phyloP scores from a whole-genome alignment of 345 rosid species.

The Euphorbia lathyris region DNA sequence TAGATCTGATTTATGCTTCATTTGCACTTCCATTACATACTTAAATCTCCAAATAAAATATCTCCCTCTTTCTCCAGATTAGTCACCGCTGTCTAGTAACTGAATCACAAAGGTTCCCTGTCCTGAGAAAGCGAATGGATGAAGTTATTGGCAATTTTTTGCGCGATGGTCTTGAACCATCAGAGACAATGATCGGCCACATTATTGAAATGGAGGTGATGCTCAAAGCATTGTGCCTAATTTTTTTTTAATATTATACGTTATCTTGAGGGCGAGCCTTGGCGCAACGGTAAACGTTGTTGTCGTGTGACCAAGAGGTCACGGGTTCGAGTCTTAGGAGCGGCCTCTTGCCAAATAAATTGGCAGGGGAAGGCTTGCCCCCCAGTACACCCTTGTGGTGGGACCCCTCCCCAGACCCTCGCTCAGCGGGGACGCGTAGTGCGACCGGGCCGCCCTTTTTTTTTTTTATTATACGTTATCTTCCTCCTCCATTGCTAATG shows the following conservation, averaged over 20 bases:
- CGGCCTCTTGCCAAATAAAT: too few relatives aligned
- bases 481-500: neutral
- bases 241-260: neutral
- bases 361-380: too few relatives aligned
- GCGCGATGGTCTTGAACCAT: slow-evolving; percentile 87
- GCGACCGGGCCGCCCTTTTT: too few relatives aligned
- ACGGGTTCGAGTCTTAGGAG: too few relatives aligned
- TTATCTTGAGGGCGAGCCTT: too few relatives aligned
- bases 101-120: slow-evolving; percentile 80
- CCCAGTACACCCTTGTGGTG: too few relatives aligned
- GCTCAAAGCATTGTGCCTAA: neutral
- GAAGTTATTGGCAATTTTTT: slow-evolving; percentile 85
- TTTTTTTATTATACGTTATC: neutral
- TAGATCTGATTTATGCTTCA: slow-evolving; percentile 13
- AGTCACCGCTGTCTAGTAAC: slow-evolving; percentile 76
- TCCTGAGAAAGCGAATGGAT: slow-evolving; percentile 87
- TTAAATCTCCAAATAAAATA: slow-evolving; percentile 5
- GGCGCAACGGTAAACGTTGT: too few relatives aligned
- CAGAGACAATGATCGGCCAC: slow-evolving; percentile 89
- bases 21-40: neutral
- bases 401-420: too few relatives aligned
- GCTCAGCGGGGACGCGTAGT: too few relatives aligned
- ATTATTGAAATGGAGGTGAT: slow-evolving; percentile 92
- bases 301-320: too few relatives aligned
- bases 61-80: slow-evolving; percentile 50